These are phyloP conservation scores for Chimonanthus salicifolius DNA, from an alignment of 164 flowering plant genomes.

Conservation along the genomic window DNA sequence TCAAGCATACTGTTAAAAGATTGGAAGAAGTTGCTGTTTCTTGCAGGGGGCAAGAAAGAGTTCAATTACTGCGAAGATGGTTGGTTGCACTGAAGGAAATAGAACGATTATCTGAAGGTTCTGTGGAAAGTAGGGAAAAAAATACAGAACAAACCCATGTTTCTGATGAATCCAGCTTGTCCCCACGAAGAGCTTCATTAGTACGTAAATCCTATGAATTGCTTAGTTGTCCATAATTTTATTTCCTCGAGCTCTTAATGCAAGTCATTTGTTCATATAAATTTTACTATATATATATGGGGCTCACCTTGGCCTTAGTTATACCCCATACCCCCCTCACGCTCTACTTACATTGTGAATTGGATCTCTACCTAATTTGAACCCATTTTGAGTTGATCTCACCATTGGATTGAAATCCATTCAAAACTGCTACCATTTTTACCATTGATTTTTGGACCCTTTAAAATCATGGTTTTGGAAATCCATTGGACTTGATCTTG, in stretches of 20 bases:
- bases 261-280: not conserved
- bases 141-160: conserved; percentile 24
- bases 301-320: too few relatives aligned
- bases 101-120: conserved; percentile 35
- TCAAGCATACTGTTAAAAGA: conserved; percentile 53
- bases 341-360: too few relatives aligned
- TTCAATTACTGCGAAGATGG: conserved; percentile 78
- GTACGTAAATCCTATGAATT: conserved; percentile 33
- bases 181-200: conserved; percentile 39
- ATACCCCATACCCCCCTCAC: too few relatives aligned
- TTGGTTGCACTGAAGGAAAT: conserved; percentile 68
- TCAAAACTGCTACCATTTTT: too few relatives aligned
- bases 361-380: too few relatives aligned
- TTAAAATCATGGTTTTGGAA: too few relatives aligned
- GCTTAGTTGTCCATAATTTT: not conserved
- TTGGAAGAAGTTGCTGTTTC: conserved; percentile 82
- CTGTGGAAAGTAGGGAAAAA: conserved; percentile 27
- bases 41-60: conserved; percentile 74
- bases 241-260: not conserved
- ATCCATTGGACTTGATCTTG: not conserved
- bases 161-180: conserved; percentile 47
- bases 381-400: not conserved
- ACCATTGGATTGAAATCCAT: too few relatives aligned
- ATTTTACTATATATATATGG: not conserved
- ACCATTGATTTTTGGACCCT: too few relatives aligned